Evolutionary conservation across 1,284 basidiomycete genomes (phyloP).

Genomic region (Fomitopsis betulina): DNA sequence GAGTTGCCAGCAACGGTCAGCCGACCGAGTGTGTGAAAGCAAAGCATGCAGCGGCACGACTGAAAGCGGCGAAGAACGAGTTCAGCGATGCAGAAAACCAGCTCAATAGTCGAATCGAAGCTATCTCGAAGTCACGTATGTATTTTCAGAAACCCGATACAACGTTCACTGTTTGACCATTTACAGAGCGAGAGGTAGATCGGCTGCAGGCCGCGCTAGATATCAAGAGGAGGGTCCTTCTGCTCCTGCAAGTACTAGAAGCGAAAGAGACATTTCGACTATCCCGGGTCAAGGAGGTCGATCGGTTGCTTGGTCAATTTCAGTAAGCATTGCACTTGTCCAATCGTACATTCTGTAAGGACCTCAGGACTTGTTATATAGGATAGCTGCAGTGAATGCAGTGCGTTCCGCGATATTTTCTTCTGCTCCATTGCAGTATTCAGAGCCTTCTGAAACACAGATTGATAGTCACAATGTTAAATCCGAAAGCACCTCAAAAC

Average conservation of each 20-base stretch:
- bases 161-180: background rate
- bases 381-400: background rate
- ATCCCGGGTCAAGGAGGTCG: constrained; percentile 9
- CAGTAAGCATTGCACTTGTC: constrained; percentile 4
- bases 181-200: constrained; percentile 9
- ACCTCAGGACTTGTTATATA: background rate
- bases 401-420: background rate
- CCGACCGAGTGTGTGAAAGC: constrained; percentile 1
- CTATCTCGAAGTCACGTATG: background rate
- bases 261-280: constrained; percentile 14
- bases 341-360: background rate
- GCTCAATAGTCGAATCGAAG: background rate
- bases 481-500: background rate
- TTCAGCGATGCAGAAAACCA: constrained; percentile 2
- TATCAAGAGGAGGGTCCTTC: constrained; percentile 5
- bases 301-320: constrained; percentile 4
- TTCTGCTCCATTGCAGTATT: background rate
- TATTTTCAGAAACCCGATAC: background rate
- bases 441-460: background rate
- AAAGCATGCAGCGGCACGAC: constrained; percentile 7
- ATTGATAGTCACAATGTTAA: background rate
- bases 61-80: constrained; percentile 5
- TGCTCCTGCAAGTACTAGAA: constrained; percentile 14
- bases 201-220: constrained; percentile 7
- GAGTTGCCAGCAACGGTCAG: background rate